These are phyloP conservation scores for Rhynchospora breviuscula DNA, from an alignment of 176 grass and related monocot species.

Conservation along the genomic window DNA sequence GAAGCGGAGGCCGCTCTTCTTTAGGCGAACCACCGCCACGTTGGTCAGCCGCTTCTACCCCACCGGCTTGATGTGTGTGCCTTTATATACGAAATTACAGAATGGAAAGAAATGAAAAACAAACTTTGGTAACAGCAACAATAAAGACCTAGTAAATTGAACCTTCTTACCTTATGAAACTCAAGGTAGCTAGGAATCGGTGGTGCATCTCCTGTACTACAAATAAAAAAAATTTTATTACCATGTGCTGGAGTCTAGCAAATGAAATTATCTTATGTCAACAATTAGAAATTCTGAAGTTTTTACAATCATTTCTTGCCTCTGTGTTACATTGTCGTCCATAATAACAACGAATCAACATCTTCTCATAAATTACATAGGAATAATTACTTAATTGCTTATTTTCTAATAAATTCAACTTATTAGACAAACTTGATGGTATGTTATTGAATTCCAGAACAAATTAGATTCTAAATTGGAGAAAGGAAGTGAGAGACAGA, in stretches of 20 bases:
- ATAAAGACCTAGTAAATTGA: too few relatives aligned
- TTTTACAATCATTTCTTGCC: too few relatives aligned
- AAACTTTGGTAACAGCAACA: too few relatives aligned
- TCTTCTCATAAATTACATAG: background rate
- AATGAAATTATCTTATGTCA: background rate
- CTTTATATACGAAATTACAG: too few relatives aligned
- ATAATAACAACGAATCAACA: background rate
- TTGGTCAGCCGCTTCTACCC: conserved; percentile 79
- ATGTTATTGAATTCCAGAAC: background rate
- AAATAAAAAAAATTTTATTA: too few relatives aligned
- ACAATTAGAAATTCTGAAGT: too few relatives aligned
- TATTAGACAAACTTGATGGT: background rate
- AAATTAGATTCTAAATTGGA: background rate
- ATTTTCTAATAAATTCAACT: background rate
- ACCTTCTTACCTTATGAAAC: too few relatives aligned
- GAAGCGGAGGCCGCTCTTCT: conserved; percentile 62
- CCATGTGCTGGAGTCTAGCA: conserved; percentile 28
- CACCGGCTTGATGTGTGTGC: too few relatives aligned
- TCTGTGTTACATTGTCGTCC: background rate
- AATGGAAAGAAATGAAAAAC: too few relatives aligned
- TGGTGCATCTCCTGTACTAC: too few relatives aligned
- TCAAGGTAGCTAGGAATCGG: too few relatives aligned
- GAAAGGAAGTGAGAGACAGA: background rate
- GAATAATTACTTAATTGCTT: background rate
- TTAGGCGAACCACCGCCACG: conserved; percentile 78